These are phyloP conservation scores for Tremellales sp. DNA, from an alignment of 1,284 basidiomycete genomes.

Conservation along the genomic window DNA sequence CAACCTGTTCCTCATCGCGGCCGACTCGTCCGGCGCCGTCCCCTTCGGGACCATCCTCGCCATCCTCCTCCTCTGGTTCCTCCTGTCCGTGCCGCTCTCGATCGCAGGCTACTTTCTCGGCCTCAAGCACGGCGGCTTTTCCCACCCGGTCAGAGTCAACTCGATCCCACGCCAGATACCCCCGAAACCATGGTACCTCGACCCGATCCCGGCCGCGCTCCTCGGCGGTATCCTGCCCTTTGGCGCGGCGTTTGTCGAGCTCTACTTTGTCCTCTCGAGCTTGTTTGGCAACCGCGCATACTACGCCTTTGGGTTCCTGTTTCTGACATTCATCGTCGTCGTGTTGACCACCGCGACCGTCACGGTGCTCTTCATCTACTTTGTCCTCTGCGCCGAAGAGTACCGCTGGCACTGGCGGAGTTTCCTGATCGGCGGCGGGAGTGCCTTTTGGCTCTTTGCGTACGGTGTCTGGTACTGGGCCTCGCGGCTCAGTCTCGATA, in stretches of 20 bases:
- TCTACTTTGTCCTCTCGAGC: conserved; percentile 89
- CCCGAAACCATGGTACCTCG: conserved; percentile 75
- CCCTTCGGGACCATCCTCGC: conserved; percentile 91
- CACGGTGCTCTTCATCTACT: conserved; percentile 86
- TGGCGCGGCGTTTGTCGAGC: conserved; percentile 90
- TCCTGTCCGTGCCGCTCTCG: conserved; percentile 78
- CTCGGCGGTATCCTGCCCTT: conserved; percentile 91
- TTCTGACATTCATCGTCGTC: conserved; percentile 80
- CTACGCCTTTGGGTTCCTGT: conserved; percentile 94
- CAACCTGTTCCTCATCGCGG: conserved; percentile 78
- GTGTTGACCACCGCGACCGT: conserved; percentile 84
- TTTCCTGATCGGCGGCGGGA: conserved; percentile 90
- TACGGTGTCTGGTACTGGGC: conserved; percentile 76
- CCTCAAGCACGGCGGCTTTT: conserved; percentile 70
- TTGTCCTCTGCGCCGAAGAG: conserved; percentile 90
- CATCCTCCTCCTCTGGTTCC: conserved; percentile 90
- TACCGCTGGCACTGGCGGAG: conserved; percentile 98
- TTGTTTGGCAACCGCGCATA: conserved; percentile 91
- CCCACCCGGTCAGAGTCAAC: conserved; percentile 81
- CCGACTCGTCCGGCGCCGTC: conserved; percentile 88
- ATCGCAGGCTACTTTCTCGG: conserved; percentile 63
- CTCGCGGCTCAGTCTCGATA: conserved; percentile 76
- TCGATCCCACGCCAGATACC: conserved; percentile 90
- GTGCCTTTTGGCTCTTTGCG: conserved; percentile 83
- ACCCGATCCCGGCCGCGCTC: conserved; percentile 70